Conservation (phyloP, 73 alveolate species). For the Uronychia setigera region DNA sequence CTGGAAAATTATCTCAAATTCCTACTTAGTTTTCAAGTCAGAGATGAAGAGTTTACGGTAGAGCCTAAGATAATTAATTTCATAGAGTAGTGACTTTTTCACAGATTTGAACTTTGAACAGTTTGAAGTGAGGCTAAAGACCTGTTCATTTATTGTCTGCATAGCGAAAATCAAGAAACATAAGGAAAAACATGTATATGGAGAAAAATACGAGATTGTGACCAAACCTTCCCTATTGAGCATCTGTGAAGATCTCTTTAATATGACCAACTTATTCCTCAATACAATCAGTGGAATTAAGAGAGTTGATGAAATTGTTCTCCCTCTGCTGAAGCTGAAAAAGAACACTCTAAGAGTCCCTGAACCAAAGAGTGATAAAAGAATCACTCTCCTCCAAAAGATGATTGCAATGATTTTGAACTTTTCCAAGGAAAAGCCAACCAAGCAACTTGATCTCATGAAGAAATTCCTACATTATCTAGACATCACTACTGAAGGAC, state of each 20-base stretch:
- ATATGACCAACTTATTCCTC: slow-evolving; percentile 45
- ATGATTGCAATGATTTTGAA: slow-evolving; percentile 46
- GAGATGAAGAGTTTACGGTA: slow-evolving; percentile 49
- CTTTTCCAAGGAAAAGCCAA: slow-evolving; percentile 46
- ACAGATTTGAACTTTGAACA: slow-evolving; percentile 13
- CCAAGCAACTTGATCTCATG: slow-evolving; percentile 23
- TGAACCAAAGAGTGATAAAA: slow-evolving; percentile 42
- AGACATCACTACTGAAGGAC: slow-evolving; percentile 28
- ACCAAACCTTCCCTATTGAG: slow-evolving; percentile 53
- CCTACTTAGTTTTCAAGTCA: slow-evolving; percentile 47
- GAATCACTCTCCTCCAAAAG: slow-evolving; percentile 19
- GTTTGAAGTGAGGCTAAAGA: slow-evolving; percentile 25
- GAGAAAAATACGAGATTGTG: slow-evolving; percentile 12
- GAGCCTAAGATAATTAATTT: too few species aligned
- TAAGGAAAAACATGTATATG: slow-evolving; percentile 16
- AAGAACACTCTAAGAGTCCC: slow-evolving; percentile 43
- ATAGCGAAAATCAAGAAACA: slow-evolving; percentile 45
- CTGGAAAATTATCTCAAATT: slow-evolving; percentile 44
- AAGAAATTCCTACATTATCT: slow-evolving; percentile 31
- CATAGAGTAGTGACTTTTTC: background rate
- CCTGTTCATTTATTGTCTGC: slow-evolving; percentile 29
- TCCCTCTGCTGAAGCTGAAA: slow-evolving; percentile 60
- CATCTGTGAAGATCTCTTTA: slow-evolving; percentile 62
- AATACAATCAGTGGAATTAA: slow-evolving; percentile 42
- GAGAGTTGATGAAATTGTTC: slow-evolving; percentile 63